These are phyloP conservation scores for Penicillium coffeae DNA, from an alignment of 495 filamentous ascomycete genomes.

Conservation along the genomic window DNA sequence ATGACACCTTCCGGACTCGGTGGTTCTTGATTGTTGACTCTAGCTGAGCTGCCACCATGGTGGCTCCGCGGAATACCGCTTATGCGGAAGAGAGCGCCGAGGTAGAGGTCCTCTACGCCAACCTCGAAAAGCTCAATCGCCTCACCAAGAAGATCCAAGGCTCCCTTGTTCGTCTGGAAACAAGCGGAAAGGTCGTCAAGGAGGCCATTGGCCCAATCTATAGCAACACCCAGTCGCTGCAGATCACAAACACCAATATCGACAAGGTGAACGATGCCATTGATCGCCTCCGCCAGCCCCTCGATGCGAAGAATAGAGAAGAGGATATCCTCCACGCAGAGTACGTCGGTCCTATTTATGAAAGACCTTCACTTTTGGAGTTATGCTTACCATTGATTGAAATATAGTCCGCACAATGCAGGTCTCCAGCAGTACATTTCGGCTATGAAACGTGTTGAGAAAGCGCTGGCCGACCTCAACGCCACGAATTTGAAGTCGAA, in stretches of 20 bases:
- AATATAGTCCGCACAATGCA: slow-evolving; percentile 65
- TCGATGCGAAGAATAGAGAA: slow-evolving; percentile 82
- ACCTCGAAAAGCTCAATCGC: slow-evolving; percentile 60
- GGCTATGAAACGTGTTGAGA: slow-evolving; percentile 82
- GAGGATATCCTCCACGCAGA: slow-evolving; percentile 86
- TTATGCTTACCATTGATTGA: background rate
- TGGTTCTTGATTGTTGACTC: slow-evolving; percentile 6
- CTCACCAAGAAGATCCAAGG: slow-evolving; percentile 93
- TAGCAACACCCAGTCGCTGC: slow-evolving; percentile 85
- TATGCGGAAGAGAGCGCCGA: slow-evolving; percentile 69
- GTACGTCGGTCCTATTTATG: slow-evolving; percentile 34
- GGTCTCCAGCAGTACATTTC: slow-evolving; percentile 78
- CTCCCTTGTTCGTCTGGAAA: slow-evolving; percentile 77
- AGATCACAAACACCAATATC: slow-evolving; percentile 82
- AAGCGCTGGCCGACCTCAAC: slow-evolving; percentile 74
- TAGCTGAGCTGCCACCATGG: slow-evolving; percentile 35
- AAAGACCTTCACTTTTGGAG: background rate
- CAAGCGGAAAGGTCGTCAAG: slow-evolving; percentile 81
- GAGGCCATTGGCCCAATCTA: slow-evolving; percentile 90
- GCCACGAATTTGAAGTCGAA: slow-evolving; percentile 85
- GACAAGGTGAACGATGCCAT: slow-evolving; percentile 82
- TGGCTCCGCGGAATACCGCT: slow-evolving; percentile 48
- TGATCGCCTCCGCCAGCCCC: slow-evolving; percentile 79
- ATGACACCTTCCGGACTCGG: slow-evolving; percentile 24
- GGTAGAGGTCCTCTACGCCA: slow-evolving; percentile 64